Conservation (phyloP, 352 stramenopile genomes). For the Pythium phragmitis region DNA sequence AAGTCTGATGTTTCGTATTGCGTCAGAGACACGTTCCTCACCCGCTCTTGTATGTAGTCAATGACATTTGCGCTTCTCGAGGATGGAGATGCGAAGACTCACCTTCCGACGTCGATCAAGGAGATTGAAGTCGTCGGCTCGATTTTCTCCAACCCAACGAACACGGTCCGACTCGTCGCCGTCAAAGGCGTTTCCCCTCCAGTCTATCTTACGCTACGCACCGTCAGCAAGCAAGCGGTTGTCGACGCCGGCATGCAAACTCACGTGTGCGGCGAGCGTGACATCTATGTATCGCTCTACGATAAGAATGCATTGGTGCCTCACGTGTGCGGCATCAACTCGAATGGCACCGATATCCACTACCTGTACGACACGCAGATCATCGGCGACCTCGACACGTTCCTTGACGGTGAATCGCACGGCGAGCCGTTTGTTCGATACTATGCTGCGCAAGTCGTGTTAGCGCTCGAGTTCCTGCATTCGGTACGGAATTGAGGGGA, state of each 20-base stretch:
- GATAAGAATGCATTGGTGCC: constrained; percentile 76
- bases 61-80: constrained; percentile 63
- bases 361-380: constrained; percentile 79
- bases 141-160: constrained; percentile 73
- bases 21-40: background rate
- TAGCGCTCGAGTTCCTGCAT: constrained; percentile 82
- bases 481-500: constrained; percentile 34
- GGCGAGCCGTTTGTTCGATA: constrained; percentile 82
- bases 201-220: constrained; percentile 69
- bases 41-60: constrained; percentile 29
- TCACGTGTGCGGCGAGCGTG: constrained; percentile 75
- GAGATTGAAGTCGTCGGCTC: constrained; percentile 72
- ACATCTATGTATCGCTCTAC: constrained; percentile 83
- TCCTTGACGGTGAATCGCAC: constrained; percentile 63
- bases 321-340: constrained; percentile 63
- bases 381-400: constrained; percentile 80
- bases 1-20: background rate
- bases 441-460: constrained; percentile 83
- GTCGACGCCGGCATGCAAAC: constrained; percentile 80
- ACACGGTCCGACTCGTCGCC: constrained; percentile 69
- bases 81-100: constrained; percentile 34
- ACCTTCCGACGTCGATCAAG: constrained; percentile 49
- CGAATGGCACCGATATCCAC: constrained; percentile 83
- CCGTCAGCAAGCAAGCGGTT: constrained; percentile 80
- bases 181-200: constrained; percentile 56